Percentiles rank a stretch among this genome's conserved stretches.
Evolutionary conservation across 306 rosid species (phyloP).

Genomic region (Corylus americana): DNA sequence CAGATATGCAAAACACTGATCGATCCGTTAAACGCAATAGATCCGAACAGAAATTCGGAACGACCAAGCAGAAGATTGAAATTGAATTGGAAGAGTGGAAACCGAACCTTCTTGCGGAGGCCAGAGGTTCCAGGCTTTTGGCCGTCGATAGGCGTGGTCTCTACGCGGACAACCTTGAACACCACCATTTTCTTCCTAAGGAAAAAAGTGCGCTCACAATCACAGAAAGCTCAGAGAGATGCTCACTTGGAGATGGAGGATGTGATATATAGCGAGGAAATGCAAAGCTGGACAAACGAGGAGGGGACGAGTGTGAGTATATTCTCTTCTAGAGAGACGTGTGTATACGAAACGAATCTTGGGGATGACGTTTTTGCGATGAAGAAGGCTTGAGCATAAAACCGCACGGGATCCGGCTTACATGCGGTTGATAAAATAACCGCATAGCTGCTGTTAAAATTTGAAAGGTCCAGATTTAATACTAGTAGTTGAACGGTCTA

Average conservation of each 20-base stretch:
- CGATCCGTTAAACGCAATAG: slow-evolving; percentile 9
- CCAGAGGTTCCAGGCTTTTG: slow-evolving; percentile 99
- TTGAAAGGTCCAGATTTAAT: too few relatives aligned
- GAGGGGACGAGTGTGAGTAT: slow-evolving; percentile 22
- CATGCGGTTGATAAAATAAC: too few relatives aligned
- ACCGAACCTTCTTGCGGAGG: slow-evolving; percentile 92
- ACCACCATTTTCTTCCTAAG: slow-evolving; percentile 51
- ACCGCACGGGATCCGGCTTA: neutral
- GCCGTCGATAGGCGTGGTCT: slow-evolving; percentile 81
- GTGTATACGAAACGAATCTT: neutral
- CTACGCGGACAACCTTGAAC: slow-evolving; percentile 55
- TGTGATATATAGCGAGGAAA: neutral
- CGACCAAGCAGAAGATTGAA: slow-evolving; percentile 3
- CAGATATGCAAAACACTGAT: slow-evolving; percentile 26
- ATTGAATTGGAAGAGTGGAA: neutral
- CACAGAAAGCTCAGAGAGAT: neutral
- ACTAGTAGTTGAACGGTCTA: too few relatives aligned
- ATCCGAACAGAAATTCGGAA: slow-evolving; percentile 2
- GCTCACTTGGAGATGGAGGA: neutral
- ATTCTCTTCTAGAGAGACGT: neutral
- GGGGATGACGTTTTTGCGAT: neutral
- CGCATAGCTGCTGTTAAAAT: too few relatives aligned
- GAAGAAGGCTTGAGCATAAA: neutral
- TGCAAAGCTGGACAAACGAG: slow-evolving; percentile 6
- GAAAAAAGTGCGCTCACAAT: neutral